These are phyloP conservation scores for Neofusicoccum cordaticola DNA, from an alignment of 2,329 filamentous ascomycete genomes.

Conservation along the genomic window DNA sequence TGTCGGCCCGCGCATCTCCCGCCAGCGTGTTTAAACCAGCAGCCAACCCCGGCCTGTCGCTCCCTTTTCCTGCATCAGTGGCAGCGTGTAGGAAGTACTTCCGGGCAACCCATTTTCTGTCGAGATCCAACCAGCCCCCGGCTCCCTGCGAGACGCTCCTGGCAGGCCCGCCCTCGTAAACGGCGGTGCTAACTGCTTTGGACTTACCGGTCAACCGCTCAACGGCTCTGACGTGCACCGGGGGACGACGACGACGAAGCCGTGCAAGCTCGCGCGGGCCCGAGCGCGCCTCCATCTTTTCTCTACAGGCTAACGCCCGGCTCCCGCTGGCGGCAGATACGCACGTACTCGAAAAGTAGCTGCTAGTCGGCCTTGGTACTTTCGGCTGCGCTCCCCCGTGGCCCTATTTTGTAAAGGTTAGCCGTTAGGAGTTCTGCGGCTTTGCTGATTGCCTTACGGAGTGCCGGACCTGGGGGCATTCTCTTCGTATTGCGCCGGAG, in stretches of 20 bases:
- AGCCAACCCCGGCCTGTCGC: constrained; percentile 4
- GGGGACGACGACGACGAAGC: constrained; percentile 3
- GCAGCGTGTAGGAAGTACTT: constrained; percentile 9
- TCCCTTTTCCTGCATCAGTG: constrained; percentile 5
- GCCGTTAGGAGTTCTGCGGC: constrained; percentile 7
- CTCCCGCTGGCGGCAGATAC: neutral
- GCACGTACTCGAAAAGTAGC: neutral
- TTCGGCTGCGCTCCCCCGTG: neutral
- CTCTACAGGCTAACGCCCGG: constrained; percentile 2
- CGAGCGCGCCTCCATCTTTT: constrained; percentile 3
- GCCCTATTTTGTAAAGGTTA: neutral
- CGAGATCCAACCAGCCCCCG: neutral
- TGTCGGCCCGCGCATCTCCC: constrained; percentile 13
- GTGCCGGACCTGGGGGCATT: neutral
- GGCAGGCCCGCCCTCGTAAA: constrained; percentile 7
- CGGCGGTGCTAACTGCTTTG: constrained; percentile 1
- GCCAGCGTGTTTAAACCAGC: constrained; percentile 7
- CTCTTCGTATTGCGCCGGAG: constrained; percentile 3
- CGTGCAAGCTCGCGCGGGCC: neutral
- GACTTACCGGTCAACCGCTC: constrained; percentile 12
- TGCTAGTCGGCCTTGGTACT: neutral
- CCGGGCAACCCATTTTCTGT: constrained; percentile 10
- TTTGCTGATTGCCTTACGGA: neutral
- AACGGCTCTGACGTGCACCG: constrained; percentile 10
- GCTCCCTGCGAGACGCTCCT: neutral